Evolutionary conservation across 2,329 filamentous ascomycete genomes (phyloP).

Genomic region (Arthrobotrys conoides): DNA sequence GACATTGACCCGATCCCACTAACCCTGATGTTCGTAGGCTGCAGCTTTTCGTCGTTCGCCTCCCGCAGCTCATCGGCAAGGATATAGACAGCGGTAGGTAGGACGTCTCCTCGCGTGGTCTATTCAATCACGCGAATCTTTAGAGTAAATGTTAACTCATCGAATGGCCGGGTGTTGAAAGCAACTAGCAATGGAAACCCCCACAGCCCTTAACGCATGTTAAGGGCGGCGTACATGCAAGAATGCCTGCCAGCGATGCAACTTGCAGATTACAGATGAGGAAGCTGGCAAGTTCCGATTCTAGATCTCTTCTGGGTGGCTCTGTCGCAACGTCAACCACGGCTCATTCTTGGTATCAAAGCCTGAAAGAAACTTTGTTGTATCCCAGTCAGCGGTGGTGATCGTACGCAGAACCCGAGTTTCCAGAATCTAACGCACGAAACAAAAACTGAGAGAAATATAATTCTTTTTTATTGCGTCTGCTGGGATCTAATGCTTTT

Average conservation of each 20-base stretch:
- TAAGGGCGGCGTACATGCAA: constrained; percentile 37
- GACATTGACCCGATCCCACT: constrained; percentile 49
- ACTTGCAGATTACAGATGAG: constrained; percentile 28
- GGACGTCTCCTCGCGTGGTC: constrained; percentile 33
- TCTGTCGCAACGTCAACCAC: constrained; percentile 43
- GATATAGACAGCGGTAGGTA: constrained; percentile 28
- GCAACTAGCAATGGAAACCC: constrained; percentile 31
- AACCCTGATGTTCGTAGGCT: constrained; percentile 22
- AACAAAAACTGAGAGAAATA: constrained; percentile 56
- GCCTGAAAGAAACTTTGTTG: constrained; percentile 18
- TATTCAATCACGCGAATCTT: constrained; percentile 59
- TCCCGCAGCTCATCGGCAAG: constrained; percentile 34
- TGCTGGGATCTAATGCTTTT: constrained; percentile 40
- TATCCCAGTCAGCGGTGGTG: constrained; percentile 24
- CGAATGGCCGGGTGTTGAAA: constrained; percentile 32
- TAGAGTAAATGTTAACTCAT: constrained; percentile 57
- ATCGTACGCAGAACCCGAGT: constrained; percentile 22
- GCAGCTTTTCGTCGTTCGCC: constrained; percentile 34
- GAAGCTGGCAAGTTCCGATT: constrained; percentile 56
- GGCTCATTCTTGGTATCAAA: constrained; percentile 57
- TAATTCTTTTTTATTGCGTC: constrained; percentile 54
- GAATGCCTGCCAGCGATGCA: constrained; percentile 35
- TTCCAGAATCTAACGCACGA: constrained; percentile 39
- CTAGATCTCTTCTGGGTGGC: constrained; percentile 41
- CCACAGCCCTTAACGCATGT: constrained; percentile 25